Evolutionary conservation across 768 basidiomycete genomes (phyloP), one percentile per base, ranked within the genome.

Genomic region (Calocera viscosa): DNA sequence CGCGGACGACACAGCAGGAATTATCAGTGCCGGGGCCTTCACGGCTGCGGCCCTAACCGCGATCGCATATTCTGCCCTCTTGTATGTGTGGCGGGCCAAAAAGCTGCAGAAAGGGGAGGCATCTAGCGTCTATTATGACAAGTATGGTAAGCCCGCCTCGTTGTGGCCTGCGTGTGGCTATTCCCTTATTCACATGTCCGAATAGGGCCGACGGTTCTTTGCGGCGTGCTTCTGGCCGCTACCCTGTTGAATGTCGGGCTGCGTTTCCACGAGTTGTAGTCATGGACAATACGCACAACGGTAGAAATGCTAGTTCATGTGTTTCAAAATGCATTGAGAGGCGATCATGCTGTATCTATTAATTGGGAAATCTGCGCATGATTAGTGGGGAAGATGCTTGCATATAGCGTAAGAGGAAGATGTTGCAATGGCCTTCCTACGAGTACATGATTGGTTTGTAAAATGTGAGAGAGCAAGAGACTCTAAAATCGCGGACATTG

Each of bases 21-120:
- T 98, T 28, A 86, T 96, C 70, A 89, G 89, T 71, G 93, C 95
- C 5, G 84, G 83, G 7, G 78, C 91, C 49, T 99, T 99, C 80
- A 95, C 94, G 0, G 74, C 93, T 65, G 86, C 88, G n/a, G 91
- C 96, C 12, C 82, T 99, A 19, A 76, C 91, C 53, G 84, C 94
- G 7, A 91, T 98, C 71, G 84, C 87, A 26, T 99, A 97, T 77
- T 84, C 91, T 2, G 89, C 87, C 10, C 80, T 82, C 64, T 86
- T 93, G 65, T 96, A 92, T 73, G 81, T 89, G 26, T 89, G 84
- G 74, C 86, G 92, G 63, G 84, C 90, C 8, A 74, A 82, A 49
- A 82, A 82, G 66, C 80, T 95, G 71, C 82, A 91, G 63, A 79
- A 81, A 67, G 84, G 87, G 39, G 81, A 82, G 33, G 91, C 91